A percentile compares a stretch with the other conserved stretches of the same genome.
Conservation (phyloP, 164 flowering plant species). For the Chimonanthus praecox region DNA sequence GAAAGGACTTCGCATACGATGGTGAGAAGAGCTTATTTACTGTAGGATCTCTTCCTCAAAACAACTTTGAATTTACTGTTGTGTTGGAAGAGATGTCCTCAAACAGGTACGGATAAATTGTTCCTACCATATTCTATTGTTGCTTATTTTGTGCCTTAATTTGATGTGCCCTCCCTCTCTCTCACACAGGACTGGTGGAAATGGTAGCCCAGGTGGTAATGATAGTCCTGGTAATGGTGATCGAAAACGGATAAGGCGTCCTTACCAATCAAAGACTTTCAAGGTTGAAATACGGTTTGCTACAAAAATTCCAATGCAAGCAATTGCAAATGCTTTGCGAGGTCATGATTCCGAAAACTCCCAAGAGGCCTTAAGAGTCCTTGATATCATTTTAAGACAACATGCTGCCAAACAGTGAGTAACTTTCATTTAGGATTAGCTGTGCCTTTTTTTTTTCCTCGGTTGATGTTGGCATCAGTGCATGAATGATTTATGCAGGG, state of each 20-base stretch:
- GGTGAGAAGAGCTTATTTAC: conserved; percentile 92
- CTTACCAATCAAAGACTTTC: conserved; percentile 56
- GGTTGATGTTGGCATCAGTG: neutral
- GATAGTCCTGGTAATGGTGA: conserved; percentile 59
- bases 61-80: conserved; percentile 76
- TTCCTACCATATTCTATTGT: neutral
- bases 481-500: conserved; percentile 35
- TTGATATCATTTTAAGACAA: conserved; percentile 85
- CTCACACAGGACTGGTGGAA: conserved; percentile 26
- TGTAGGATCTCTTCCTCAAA: conserved; percentile 71
- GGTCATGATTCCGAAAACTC: conserved; percentile 85
- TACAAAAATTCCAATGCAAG: conserved; percentile 82
- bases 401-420: conserved; percentile 90
- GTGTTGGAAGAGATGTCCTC: conserved; percentile 70
- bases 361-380: conserved; percentile 81
- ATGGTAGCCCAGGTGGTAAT: conserved; percentile 44
- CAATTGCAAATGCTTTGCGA: conserved; percentile 73
- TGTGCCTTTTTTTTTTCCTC: neutral
- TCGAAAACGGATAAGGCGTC: conserved; percentile 56
- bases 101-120: conserved; percentile 36
- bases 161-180: no score
- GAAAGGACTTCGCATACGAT: conserved; percentile 87
- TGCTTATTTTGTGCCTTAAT: neutral
- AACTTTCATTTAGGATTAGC: neutral
- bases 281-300: conserved; percentile 85